Evolutionary conservation across 2,329 filamentous ascomycete genomes (phyloP).

Genomic region (Sporothrix euskadiensis): DNA sequence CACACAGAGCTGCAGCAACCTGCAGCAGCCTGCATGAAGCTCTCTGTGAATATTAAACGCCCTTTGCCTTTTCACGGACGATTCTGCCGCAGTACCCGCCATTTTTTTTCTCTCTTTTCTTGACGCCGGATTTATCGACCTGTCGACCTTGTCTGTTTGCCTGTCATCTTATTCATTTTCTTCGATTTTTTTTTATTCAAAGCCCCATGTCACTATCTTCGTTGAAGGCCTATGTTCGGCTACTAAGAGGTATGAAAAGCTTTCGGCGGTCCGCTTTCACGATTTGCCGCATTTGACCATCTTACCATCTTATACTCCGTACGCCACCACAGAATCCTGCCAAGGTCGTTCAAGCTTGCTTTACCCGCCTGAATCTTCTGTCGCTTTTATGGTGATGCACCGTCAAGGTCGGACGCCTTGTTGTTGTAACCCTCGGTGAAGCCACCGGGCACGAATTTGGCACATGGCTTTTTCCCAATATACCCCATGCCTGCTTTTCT

Average conservation of each 20-base stretch:
- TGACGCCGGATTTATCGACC: background rate
- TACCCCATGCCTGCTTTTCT: background rate
- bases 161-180: background rate
- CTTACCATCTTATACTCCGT: background rate
- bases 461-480: background rate
- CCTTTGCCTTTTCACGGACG: conserved; percentile 18
- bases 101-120: background rate
- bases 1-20: conserved; percentile 19
- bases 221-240: background rate
- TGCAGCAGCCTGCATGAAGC: conserved; percentile 25
- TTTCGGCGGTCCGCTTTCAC: conserved; percentile 19
- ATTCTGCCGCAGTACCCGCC: conserved; percentile 31
- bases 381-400: background rate
- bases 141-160: background rate
- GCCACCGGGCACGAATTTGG: conserved; percentile 14
- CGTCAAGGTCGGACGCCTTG: conserved; percentile 1
- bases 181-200: background rate
- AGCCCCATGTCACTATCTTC: background rate
- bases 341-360: background rate
- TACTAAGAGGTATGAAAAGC: background rate
- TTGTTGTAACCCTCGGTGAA: conserved; percentile 22
- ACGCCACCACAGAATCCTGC: background rate
- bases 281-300: background rate
- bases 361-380: background rate
- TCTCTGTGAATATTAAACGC: background rate